Evolutionary conservation across 2,329 filamentous ascomycete species (phyloP), one percentile per base, ranked within the genome.

Genomic region (Polychaeton citri): DNA sequence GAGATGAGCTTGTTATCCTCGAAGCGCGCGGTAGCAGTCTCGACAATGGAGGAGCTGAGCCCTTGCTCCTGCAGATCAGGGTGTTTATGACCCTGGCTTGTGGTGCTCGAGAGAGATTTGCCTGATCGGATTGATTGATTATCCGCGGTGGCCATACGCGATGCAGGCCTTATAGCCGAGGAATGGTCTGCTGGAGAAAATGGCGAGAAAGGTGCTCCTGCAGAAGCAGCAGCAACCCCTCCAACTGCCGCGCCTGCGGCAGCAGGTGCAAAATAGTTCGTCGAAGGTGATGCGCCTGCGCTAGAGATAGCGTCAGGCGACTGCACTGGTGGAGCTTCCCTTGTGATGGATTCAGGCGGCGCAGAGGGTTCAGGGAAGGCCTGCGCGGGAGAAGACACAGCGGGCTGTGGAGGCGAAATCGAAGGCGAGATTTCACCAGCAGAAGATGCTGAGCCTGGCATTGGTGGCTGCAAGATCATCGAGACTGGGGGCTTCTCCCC

Each of bases 41-140:
- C 90, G 34, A 96, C 81, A 37, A 96, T 72, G 10, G 88, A 96
- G 3, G 82, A 77, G 56, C 85, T 90, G 5, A 98, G 66, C 2
- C 90, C 88, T 1, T 81, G 74, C 7, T 75, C 72, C 36, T 79
- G 72, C 60, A 93, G 69, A 13, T 95, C 86, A 1, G 85, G 79
- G 54, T 98, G 90, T 50, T 77, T 79, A n/a, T 53, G 58, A 21
- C 53, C 54, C 46, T 81, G 74, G 3, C 70, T 70, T 30, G 79
- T 64, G 31, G 76, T 75, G 46, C 69, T 75, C 41, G 76, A 77
- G 30, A 88, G 63, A 2, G 86, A 93, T 44, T 84, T 82, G 2
- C 81, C 81, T 2, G 90, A 98, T 33, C 87, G 79, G 41, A 96
- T 80, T 1, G 90, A 96, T 38, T 88, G 85, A 3, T 83, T 86